Conservation (phyloP, 441 rosid genomes). For the Viola pubescens region DNA sequence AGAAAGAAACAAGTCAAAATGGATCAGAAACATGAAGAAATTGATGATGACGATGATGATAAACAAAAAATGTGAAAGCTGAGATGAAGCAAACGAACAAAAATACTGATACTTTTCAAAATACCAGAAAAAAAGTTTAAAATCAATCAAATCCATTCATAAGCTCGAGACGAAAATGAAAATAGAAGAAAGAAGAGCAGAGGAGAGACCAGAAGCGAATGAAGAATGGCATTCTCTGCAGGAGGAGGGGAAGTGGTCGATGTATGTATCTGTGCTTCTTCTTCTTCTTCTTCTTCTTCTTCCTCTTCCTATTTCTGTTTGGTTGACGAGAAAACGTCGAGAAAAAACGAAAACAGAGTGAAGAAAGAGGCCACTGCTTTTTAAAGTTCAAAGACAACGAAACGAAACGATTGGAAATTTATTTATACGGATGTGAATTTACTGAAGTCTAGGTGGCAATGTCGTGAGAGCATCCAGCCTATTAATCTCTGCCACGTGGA, state of each 20-base stretch:
- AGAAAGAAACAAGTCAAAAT: background rate
- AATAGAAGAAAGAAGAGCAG: background rate
- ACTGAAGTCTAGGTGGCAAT: constrained; percentile 7
- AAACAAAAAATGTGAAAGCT: no score
- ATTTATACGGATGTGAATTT: background rate
- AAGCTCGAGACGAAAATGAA: background rate
- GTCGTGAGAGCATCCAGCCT: background rate
- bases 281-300: background rate
- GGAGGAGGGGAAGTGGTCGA: background rate
- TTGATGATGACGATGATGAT: no score
- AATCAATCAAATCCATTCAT: no score
- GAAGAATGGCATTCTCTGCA: background rate
- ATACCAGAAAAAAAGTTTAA: no score
- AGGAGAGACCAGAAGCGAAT: background rate
- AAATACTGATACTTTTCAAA: no score
- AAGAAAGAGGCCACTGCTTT: background rate
- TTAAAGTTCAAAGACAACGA: background rate
- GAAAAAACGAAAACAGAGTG: no score
- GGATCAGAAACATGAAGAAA: no score
- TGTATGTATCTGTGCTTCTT: background rate
- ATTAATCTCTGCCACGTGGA: constrained; percentile 21
- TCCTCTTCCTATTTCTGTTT: background rate
- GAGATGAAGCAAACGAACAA: no score
- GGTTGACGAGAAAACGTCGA: background rate
- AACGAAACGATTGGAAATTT: background rate